A percentile compares a stretch with the other conserved stretches of the same genome.
Conservation (phyloP, 2,329 filamentous ascomycete species). For the Epichloe coenophiala region DNA sequence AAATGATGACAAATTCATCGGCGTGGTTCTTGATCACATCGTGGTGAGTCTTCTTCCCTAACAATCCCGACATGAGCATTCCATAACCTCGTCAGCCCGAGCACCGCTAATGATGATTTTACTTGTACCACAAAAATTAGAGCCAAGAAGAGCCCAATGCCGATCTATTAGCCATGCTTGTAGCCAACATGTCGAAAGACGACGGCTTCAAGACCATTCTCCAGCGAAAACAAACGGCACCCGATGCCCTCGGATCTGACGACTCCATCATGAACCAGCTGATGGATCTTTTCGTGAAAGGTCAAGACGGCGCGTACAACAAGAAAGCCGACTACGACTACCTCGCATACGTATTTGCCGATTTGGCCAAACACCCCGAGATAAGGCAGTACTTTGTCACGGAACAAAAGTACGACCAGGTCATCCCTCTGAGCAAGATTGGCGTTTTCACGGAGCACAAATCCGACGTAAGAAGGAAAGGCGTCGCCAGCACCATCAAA, state of each 20-base stretch:
- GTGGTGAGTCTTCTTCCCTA: conserved; percentile 41
- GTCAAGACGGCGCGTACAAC: conserved; percentile 71
- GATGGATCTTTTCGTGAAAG: conserved; percentile 92
- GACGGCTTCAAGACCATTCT: conserved; percentile 59
- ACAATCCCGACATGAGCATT: background rate
- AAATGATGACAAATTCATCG: conserved; percentile 69
- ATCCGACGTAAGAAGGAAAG: conserved; percentile 70
- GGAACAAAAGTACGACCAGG: conserved; percentile 60
- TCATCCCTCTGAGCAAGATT: conserved; percentile 85
- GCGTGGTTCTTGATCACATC: conserved; percentile 57
- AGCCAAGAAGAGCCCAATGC: conserved; percentile 65
- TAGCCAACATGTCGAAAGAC: conserved; percentile 82
- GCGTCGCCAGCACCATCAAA: conserved; percentile 94
- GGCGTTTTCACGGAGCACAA: conserved; percentile 88
- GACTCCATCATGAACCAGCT: conserved; percentile 74
- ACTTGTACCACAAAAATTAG: conserved; percentile 24
- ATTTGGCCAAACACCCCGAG: conserved; percentile 70
- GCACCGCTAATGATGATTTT: too few species aligned
- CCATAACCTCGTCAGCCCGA: too few species aligned
- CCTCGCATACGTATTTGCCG: conserved; percentile 84
- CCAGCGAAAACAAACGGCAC: conserved; percentile 51
- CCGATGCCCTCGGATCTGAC: conserved; percentile 58
- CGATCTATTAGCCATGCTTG: conserved; percentile 76
- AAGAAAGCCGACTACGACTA: conserved; percentile 81
- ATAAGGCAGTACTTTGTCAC: conserved; percentile 63